phyloP scores from a whole-genome alignment of 2,329 filamentous ascomycete species.

The Cladorrhinum sp. region DNA sequence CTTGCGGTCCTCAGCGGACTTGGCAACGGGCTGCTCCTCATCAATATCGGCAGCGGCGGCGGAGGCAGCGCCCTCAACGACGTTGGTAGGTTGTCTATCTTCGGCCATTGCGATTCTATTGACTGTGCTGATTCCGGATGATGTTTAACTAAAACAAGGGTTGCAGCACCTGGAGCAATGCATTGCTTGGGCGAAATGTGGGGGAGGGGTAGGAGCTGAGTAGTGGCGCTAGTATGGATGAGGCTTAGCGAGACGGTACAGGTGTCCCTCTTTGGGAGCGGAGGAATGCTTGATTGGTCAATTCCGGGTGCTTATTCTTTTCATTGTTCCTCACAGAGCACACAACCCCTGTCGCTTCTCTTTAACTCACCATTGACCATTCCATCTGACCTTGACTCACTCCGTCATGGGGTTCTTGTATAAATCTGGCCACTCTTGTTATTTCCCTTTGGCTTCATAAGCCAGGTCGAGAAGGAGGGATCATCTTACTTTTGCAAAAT shows the following conservation, averaged over 20 bases:
- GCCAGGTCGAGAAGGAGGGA: slow-evolving; percentile 10
- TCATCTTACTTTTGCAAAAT: background rate
- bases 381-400: slow-evolving; percentile 17
- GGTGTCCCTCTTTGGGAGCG: background rate
- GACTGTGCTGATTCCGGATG: background rate
- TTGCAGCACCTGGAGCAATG: slow-evolving; percentile 6
- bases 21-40: slow-evolving; percentile 53
- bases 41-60: slow-evolving; percentile 57
- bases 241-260: background rate
- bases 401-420: slow-evolving; percentile 7
- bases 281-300: background rate
- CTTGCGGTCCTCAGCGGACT: slow-evolving; percentile 73
- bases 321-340: slow-evolving; percentile 6
- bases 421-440: slow-evolving; percentile 1
- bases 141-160: background rate
- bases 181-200: slow-evolving; percentile 5
- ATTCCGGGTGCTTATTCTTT: slow-evolving; percentile 9
- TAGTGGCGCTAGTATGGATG: background rate
- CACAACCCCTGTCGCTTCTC: background rate
- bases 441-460: slow-evolving; percentile 1
- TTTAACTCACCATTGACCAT: background rate
- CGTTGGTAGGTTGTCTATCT: slow-evolving; percentile 54
- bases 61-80: slow-evolving; percentile 59
- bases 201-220: slow-evolving; percentile 16
- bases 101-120: slow-evolving; percentile 53